Evolutionary conservation across 306 rosid genomes (phyloP), one percentile per base, ranked within the genome.

Genomic region (Fagus crenata): DNA sequence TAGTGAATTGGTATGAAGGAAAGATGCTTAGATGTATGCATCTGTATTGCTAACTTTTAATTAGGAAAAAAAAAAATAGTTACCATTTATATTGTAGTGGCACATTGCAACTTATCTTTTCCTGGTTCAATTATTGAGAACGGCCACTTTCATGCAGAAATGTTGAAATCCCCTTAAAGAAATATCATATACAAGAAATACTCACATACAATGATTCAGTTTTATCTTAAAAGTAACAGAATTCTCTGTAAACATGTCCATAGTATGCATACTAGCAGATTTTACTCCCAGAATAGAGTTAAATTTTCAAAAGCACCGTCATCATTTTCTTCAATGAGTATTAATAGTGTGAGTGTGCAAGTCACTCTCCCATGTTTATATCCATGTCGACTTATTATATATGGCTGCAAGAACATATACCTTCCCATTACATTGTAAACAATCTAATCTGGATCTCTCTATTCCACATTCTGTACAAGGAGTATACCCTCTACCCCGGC

Each of bases 401-500:
- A 42, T 8, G 65, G 56, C 53, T 28, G 4, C 17, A 14, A 77
- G 71, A 43, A 74, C 40, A 61, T 56, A 42, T 86, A 92, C 98
- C 97, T 90, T 94, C 60, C 97, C 97, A 74, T 82, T 58, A 77
- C 98, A 94, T 77, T 84, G 77, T 56, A 94, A 89, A 79, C 97
- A 94, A 69, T 89, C 97, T 61, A 91, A 86, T 67, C 94, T 89
- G 37, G 94, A 89, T 88, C 98, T 89, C 86, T 92, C 98, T 41
- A 94, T 92, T 49, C 97, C 96, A 32, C 98, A 94, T 67, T 87
- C 92, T 14, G 92, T 80, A 81, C 98, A 94, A n/a, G 97, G 94
- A 51, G 96, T 85, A 79, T 94, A 94, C 17, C 98, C 98, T 83
- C 98, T 88, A 12, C 95, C 98, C 74, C 98, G 87, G 81, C 97